A percentile compares a stretch with the other conserved stretches of the same genome.
These are phyloP conservation scores for Neophaeococcomyces mojaviensis DNA, from an alignment of 2,329 filamentous ascomycete species.

Conservation along the genomic window DNA sequence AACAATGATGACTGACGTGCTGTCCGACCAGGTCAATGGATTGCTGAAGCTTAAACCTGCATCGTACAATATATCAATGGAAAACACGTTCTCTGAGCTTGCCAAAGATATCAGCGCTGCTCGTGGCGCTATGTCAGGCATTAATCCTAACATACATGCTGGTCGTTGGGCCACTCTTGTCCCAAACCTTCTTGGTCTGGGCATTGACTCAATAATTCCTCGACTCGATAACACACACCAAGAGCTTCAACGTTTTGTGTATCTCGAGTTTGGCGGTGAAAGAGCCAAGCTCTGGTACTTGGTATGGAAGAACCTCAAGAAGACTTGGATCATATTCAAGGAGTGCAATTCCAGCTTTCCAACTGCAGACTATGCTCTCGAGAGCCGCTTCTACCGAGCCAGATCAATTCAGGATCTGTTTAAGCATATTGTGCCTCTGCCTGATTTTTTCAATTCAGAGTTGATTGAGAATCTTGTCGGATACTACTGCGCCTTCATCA, in stretches of 20 bases:
- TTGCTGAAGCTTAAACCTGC: too few species aligned
- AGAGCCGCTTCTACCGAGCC: slow-evolving; percentile 13
- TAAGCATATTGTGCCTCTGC: slow-evolving; percentile 4
- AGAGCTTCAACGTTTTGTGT: background rate
- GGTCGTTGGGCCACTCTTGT: background rate
- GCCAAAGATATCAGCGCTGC: background rate
- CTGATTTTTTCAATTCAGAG: slow-evolving; percentile 14
- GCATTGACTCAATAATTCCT: background rate
- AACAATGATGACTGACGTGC: too few species aligned
- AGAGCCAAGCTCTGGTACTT: slow-evolving; percentile 14
- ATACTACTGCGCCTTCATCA: slow-evolving; percentile 16
- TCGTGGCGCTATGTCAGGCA: background rate
- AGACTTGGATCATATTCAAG: slow-evolving; percentile 9
- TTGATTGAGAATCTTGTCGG: slow-evolving; percentile 16
- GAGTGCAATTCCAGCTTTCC: background rate
- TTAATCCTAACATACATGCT: background rate
- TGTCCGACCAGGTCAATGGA: too few species aligned
- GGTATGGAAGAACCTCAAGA: slow-evolving; percentile 14
- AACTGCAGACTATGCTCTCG: slow-evolving; percentile 5
- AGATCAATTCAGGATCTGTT: slow-evolving; percentile 4
- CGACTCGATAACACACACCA: background rate
- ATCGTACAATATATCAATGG: too few species aligned
- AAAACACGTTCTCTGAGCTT: background rate
- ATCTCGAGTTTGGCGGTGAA: background rate
- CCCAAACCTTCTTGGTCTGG: background rate